phyloP scores from a whole-genome alignment of 2,329 filamentous ascomycete species.

The Fusarium napiforme region DNA sequence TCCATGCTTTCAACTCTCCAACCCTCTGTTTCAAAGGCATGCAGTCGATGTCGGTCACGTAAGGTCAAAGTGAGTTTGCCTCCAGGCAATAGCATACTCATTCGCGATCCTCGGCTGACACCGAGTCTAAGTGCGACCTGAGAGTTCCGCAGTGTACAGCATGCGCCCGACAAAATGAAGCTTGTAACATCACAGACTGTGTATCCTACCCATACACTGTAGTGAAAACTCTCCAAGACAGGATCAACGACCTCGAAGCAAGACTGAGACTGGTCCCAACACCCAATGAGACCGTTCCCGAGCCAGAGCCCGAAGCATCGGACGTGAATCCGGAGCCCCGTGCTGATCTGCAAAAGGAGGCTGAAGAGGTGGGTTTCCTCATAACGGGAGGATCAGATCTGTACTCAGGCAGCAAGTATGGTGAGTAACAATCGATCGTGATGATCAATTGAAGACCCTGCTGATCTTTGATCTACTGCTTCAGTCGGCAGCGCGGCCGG shows the following conservation, averaged over 20 bases:
- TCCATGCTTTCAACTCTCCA: neutral
- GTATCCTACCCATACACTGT: neutral
- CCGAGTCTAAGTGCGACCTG: slow-evolving; percentile 2
- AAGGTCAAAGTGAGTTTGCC: neutral
- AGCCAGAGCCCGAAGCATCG: neutral
- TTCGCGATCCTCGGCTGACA: neutral
- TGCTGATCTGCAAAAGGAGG: neutral
- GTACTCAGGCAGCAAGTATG: neutral
- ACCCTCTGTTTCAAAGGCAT: neutral
- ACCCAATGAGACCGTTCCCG: neutral
- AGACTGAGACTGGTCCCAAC: neutral
- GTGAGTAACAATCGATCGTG: neutral
- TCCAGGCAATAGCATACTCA: too few species aligned
- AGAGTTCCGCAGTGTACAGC: neutral
- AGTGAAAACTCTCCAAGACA: neutral
- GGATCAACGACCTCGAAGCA: neutral
- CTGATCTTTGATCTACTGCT: neutral
- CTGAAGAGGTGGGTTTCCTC: slow-evolving; percentile 6
- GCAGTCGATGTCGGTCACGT: neutral
- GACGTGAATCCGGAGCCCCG: neutral
- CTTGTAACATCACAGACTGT: neutral
- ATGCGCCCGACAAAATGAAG: neutral
- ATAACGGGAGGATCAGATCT: neutral
- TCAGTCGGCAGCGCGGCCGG: slow-evolving; percentile 13
- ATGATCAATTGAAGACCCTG: too few species aligned